Evolutionary conservation across 2,329 filamentous ascomycete species (phyloP), one percentile per base, ranked within the genome.

Genomic region (Botrytis byssoidea): DNA sequence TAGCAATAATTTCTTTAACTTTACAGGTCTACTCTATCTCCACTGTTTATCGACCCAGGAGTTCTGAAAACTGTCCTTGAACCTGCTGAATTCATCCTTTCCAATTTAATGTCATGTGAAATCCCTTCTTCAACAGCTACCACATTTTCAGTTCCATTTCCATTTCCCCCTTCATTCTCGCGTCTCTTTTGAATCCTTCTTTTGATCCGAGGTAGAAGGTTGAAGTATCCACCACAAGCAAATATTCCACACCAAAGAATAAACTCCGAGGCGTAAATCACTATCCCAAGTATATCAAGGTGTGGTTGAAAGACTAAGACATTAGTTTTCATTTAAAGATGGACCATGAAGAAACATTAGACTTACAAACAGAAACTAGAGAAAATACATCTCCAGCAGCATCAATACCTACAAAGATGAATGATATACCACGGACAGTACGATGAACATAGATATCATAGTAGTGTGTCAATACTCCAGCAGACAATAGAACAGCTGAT

Each of bases 321-420:
- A 37, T 75, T 20, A 71, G 59, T 42, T 25, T 35, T 40, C n/a
- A 25, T 37, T 10, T 12, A 2, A 57, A 46, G 35, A 18, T 32
- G 22, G 18, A 25, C 25, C 8, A 32, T n/a, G 18, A 12, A 64
- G 48, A 20, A 57, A 35, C 32, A 48, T 44, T 40, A 25, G 55
- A 81, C 82, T 74, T 75, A 84, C 82, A 82, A 25, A 93, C 83
- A 0, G 90, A 91, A 4, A 90, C 79, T 0, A 93, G 82, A 0
- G 90, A 92, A 71, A 90, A 90, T 5, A 93, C 79, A 79, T 93
- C 91, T 0, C 91, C 91, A 0, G 88, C 84, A 0, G 90, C 91
- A 81, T 93, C 91, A 61, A 93, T 91, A 1, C 84, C 88, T 0
- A 92, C 90, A 76, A 93, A 93, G 3, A 92, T 83, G 80, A 93